Evolutionary conservation across 2,329 filamentous ascomycete species (phyloP).

Genomic region (Aspergillus glaucus): DNA sequence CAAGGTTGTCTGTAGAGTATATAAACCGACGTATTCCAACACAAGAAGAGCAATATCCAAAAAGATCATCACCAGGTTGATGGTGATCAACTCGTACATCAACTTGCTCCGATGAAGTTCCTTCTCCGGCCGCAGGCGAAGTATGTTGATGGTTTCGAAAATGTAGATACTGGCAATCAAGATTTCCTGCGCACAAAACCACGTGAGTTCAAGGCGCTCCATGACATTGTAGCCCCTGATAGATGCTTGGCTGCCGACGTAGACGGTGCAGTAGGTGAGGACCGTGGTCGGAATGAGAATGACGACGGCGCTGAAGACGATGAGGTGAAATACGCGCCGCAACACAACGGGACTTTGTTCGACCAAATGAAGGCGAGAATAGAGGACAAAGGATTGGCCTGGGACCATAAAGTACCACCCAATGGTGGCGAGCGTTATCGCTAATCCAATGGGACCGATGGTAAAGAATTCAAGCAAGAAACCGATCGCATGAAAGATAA

Average conservation of each 20-base stretch:
- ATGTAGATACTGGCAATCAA: slow-evolving; percentile 47
- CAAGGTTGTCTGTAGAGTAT: slow-evolving; percentile 40
- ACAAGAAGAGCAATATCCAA: slow-evolving; percentile 42
- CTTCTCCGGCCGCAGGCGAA: slow-evolving; percentile 29
- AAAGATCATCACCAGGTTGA: slow-evolving; percentile 44
- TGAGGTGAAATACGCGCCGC: slow-evolving; percentile 49
- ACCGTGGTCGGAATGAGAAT: slow-evolving; percentile 50
- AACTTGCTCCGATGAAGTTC: slow-evolving; percentile 34
- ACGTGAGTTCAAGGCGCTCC: slow-evolving; percentile 38
- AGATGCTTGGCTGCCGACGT: slow-evolving; percentile 15
- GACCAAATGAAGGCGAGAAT: slow-evolving; percentile 57
- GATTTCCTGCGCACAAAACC: slow-evolving; percentile 41
- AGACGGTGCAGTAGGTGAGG: slow-evolving; percentile 44
- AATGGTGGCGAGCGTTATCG: slow-evolving; percentile 40
- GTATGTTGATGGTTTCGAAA: slow-evolving; percentile 44
- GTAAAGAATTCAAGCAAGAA: slow-evolving; percentile 36
- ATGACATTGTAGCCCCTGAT: slow-evolving; percentile 39
- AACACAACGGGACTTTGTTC: slow-evolving; percentile 44
- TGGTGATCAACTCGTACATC: slow-evolving; percentile 44
- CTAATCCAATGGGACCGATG: slow-evolving; percentile 28
- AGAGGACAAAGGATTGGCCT: slow-evolving; percentile 57
- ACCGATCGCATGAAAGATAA: slow-evolving; percentile 33
- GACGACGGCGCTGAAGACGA: slow-evolving; percentile 49
- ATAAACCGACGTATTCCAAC: slow-evolving; percentile 38
- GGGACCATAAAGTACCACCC: slow-evolving; percentile 57